Evolutionary conservation across 305 asterid genomes (phyloP).

Genomic region (Lippia alba): DNA sequence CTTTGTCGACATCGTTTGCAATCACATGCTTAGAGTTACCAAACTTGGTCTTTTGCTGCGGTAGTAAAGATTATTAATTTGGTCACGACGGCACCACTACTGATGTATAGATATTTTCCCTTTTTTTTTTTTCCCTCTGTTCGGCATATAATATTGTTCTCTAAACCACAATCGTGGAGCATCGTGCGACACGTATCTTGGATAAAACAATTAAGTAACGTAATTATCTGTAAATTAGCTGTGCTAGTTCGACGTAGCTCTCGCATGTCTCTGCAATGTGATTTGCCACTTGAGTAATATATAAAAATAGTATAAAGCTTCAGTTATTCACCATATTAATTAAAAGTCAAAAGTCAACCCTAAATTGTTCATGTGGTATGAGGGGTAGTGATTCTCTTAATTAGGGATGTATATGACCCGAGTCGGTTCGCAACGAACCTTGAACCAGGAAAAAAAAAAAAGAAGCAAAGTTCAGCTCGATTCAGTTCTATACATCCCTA

Average conservation of each 20-base stretch:
- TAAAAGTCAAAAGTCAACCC: too few relatives aligned
- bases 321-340: too few relatives aligned
- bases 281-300: background rate
- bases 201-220: slow-evolving; percentile 11
- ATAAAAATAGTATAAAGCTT: background rate
- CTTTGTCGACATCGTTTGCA: slow-evolving; percentile 24
- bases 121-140: background rate
- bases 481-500: too few relatives aligned
- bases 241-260: slow-evolving; percentile 19
- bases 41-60: background rate
- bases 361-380: too few relatives aligned
- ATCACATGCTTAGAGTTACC: slow-evolving; percentile 26
- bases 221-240: slow-evolving; percentile 30
- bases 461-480: too few relatives aligned
- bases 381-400: too few relatives aligned
- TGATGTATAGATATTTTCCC: background rate
- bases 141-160: background rate
- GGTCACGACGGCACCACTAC: slow-evolving; percentile 1
- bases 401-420: too few relatives aligned
- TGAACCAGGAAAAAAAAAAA: too few relatives aligned
- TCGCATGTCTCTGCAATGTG: slow-evolving; percentile 15
- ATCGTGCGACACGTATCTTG: slow-evolving; percentile 33
- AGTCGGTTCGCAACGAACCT: too few relatives aligned
- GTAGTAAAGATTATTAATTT: background rate
- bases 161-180: slow-evolving; percentile 31